These are phyloP conservation scores for Parsonsia alboflavescens DNA, from an alignment of 257 asterid species.

Conservation along the genomic window DNA sequence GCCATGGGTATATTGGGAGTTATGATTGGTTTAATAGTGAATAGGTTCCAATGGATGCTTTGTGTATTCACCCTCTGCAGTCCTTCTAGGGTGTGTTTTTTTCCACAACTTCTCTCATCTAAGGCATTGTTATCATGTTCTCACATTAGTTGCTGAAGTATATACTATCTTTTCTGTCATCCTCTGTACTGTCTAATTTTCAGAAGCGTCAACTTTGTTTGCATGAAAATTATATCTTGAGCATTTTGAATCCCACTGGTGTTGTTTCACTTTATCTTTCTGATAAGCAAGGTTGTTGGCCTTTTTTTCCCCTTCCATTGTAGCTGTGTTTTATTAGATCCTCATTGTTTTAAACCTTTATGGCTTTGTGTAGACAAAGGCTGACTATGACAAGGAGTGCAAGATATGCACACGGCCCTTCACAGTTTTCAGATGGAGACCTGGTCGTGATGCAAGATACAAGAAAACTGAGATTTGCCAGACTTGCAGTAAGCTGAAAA, in stretches of 20 bases:
- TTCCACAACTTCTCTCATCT: neutral
- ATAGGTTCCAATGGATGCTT: neutral
- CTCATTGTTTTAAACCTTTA: neutral
- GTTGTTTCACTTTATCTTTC: constrained; percentile 5
- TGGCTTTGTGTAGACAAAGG: constrained; percentile 59
- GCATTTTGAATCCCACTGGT: neutral
- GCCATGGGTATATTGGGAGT: neutral
- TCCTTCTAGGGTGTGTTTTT: neutral
- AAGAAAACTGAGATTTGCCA: constrained; percentile 95
- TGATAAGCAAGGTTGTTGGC: neutral
- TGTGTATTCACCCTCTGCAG: neutral
- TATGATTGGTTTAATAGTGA: neutral
- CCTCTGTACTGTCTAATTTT: neutral
- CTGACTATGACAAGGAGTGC: constrained; percentile 96
- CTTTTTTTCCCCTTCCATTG: neutral
- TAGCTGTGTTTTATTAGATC: neutral
- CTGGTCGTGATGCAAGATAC: constrained; percentile 99
- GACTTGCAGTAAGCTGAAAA: constrained; percentile 94
- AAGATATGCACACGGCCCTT: constrained; percentile 95
- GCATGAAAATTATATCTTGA: neutral
- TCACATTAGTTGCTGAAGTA: neutral
- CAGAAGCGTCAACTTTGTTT: neutral
- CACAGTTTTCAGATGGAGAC: constrained; percentile 97
- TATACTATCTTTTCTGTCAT: neutral
- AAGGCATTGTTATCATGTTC: neutral